Evolutionary conservation across 2,329 filamentous ascomycete species (phyloP), one percentile per base, ranked within the genome.

Genomic region (Ophiocordyceps unilateralis): DNA sequence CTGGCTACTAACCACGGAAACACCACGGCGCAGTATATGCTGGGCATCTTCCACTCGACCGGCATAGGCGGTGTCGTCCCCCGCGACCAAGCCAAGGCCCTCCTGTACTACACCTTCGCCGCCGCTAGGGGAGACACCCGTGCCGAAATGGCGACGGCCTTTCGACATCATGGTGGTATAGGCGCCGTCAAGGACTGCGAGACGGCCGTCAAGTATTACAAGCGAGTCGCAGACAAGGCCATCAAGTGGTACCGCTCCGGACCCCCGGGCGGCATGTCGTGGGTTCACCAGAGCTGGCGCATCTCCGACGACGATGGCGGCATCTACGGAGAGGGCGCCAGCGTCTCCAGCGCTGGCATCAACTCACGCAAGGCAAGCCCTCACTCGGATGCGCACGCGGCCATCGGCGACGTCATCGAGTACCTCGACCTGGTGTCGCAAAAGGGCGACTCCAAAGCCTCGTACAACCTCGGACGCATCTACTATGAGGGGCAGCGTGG

Each of bases 1-100:
- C 71, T 98, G 43, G 85, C 89, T 3, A 70, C 72, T 17, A 59
- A 80, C 46, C 74, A 82, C 50, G 91, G 89, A 39, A 96, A 98
- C 60, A 81, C 77, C 49, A 93, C 89, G 12, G 91, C 91, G 1
- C 86, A 96, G 59, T 82, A 93, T 61, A 95, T 98, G 89, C 59
- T 96, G 40, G 91, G 85, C 0, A 77, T 98, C 52, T 91, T 94
- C 74, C 89, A 98, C 62, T 88, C 88, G 30, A 98, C 91, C 0
- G 91, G 91, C 0, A 71, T 98, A 45, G 88, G 85, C 15, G 77
- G 77, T 26, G 80, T 79, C 1, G 84, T 94, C 6, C 75, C 83
- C 56, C 74, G 76, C 38, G 83, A 98, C 53, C 91, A 96, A 62
- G 88, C 88, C 11, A 88, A 86, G 61, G 86, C 91, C 4, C 69